These are phyloP conservation scores for Pyricularia sp. DNA, from an alignment of 2,329 filamentous ascomycete species.

Conservation along the genomic window DNA sequence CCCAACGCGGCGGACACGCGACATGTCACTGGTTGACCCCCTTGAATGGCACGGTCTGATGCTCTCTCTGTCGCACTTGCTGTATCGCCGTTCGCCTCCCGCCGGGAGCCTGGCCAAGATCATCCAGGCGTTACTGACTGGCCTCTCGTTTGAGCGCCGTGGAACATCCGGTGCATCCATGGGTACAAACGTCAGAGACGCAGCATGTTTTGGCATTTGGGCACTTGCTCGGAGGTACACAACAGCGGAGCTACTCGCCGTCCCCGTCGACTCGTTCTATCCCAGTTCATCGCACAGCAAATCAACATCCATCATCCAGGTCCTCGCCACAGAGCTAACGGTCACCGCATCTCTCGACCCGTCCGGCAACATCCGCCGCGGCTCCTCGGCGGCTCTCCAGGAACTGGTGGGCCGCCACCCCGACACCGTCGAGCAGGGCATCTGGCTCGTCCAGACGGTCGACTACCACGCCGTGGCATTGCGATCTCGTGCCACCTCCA, in stretches of 20 bases:
- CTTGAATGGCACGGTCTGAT: constrained; percentile 89
- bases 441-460: constrained; percentile 76
- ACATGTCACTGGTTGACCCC: constrained; percentile 69
- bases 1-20: constrained; percentile 29
- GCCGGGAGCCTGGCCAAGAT: constrained; percentile 61
- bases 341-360: constrained; percentile 79
- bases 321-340: constrained; percentile 72
- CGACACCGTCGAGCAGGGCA: constrained; percentile 72
- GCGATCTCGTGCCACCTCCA: constrained; percentile 69
- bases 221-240: constrained; percentile 79
- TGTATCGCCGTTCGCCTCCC: constrained; percentile 78
- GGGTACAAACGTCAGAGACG: constrained; percentile 86
- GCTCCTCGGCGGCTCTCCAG: constrained; percentile 86
- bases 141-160: constrained; percentile 81
- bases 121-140: constrained; percentile 66
- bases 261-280: constrained; percentile 31
- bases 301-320: constrained; percentile 52
- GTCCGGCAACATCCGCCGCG: constrained; percentile 85
- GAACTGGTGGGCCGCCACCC: constrained; percentile 91
- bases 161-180: constrained; percentile 75
- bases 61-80: constrained; percentile 74
- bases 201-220: constrained; percentile 95
- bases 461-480: constrained; percentile 91
- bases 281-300: constrained; percentile 9
- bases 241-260: constrained; percentile 61